Percentiles rank a stretch among this genome's conserved stretches.
Conservation (phyloP, 441 rosid genomes). For the Raphanus hybrid region DNA sequence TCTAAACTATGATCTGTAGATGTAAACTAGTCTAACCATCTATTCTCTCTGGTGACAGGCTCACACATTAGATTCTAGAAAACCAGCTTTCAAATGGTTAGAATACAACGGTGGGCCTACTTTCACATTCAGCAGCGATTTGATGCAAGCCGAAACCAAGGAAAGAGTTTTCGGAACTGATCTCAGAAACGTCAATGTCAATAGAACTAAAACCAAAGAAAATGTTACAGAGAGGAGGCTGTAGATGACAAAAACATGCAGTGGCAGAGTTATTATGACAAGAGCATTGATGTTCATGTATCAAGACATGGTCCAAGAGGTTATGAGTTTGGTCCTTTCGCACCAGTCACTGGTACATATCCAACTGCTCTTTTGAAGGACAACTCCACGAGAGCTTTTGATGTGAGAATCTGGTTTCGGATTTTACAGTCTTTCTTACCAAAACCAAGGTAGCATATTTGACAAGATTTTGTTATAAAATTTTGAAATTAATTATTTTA, state of each 20-base stretch:
- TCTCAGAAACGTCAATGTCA: slow-evolving; percentile 61
- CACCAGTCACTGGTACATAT: slow-evolving; percentile 51
- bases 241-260: slow-evolving; percentile 42
- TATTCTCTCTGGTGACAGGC: slow-evolving; percentile 55
- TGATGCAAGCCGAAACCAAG: slow-evolving; percentile 47
- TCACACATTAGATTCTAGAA: slow-evolving; percentile 73
- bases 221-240: slow-evolving; percentile 28
- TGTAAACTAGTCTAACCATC: slow-evolving; percentile 24
- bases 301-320: slow-evolving; percentile 48
- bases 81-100: slow-evolving; percentile 95
- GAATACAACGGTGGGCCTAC: slow-evolving; percentile 56
- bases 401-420: no score
- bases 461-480: no score
- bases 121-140: slow-evolving; percentile 39
- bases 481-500: no score
- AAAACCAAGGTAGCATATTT: no score
- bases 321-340: slow-evolving; percentile 87
- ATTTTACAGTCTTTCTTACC: no score
- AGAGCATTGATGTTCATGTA: slow-evolving; percentile 49
- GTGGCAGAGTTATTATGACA: slow-evolving; percentile 42
- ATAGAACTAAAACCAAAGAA: slow-evolving; percentile 55
- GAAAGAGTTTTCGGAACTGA: slow-evolving; percentile 86
- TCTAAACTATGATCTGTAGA: not conserved
- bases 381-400: no score
- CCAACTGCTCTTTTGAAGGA: no score